Base-by-base conservation (phyloP, 2,329 filamentous ascomycete species). In the Hypoxylon sp. region DNA sequence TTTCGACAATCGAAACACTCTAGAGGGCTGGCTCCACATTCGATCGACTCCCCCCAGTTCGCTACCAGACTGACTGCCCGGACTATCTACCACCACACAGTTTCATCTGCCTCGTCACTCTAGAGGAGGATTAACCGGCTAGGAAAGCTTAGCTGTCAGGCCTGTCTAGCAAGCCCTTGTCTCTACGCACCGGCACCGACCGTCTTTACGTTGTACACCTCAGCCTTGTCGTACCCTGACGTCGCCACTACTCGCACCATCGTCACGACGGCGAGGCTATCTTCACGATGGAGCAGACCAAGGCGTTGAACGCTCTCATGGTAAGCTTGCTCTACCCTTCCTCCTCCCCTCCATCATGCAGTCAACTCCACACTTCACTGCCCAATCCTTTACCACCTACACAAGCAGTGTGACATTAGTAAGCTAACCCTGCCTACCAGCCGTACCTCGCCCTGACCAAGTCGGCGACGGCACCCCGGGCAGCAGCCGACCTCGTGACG, bases 391-490 rank as follows among this genome's bases (percentile, higher is more conserved):
- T n/a, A n/a, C n/a, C n/a, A n/a, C n/a, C n/a, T n/a, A n/a, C n/a
- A n/a, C n/a, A n/a, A n/a, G n/a, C n/a, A n/a, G n/a, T n/a, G n/a
- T n/a, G n/a, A n/a, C n/a, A 45, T 3, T n/a, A 49, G 8, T 20
- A 35, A 42, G 31, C 61, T 60, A 49, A 62, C 48, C 35, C 38
- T 29, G 15, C 13, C 11, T 9, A 6, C n/a, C 80, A 97, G 81
- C 92, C 93, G n/a, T 98, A 94, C 78, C 80, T 99, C 58, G 89
- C 90, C 48, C 89, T 97, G 64, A 89, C 90, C 70, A 95, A 93
- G 73, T 90, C 92, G 9, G 92, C 91, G 62, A 91, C 86, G 5
- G 92, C 92, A 9, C 88, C 92, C 35, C 88, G 90, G 67, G 91
- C 92, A 56, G 89, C 93, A 37, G 88, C 90, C 70, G 92, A 97